These are phyloP conservation scores for Euphorbia lathyris DNA, from an alignment of 345 rosid species.

Conservation along the genomic window DNA sequence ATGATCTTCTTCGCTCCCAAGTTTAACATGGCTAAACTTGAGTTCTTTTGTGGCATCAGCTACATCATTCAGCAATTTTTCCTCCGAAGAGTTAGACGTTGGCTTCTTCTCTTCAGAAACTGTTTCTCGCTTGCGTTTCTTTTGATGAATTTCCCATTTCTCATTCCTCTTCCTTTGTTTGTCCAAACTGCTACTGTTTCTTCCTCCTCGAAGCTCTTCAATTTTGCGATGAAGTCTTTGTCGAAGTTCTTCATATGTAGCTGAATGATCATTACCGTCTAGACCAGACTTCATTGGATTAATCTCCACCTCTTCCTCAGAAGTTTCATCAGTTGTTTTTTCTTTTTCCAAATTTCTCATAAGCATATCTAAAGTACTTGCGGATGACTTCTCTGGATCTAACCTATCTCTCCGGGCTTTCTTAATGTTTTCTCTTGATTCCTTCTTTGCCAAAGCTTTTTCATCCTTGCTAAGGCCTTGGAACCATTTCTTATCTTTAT, in stretches of 20 bases:
- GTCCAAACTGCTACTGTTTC: conserved; percentile 36
- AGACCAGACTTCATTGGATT: conserved; percentile 35
- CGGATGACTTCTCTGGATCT: conserved; percentile 59
- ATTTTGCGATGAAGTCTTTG: conserved; percentile 61
- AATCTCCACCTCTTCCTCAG: conserved; percentile 42
- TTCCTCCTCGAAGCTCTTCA: conserved; percentile 60
- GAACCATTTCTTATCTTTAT: conserved; percentile 68
- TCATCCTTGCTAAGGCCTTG: conserved; percentile 74
- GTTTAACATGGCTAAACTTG: conserved; percentile 62
- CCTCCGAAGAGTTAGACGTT: conserved; percentile 23
- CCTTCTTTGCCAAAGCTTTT: conserved; percentile 63
- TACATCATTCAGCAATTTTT: conserved; percentile 50
- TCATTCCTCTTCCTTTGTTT: conserved; percentile 26
- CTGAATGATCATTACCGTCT: conserved; percentile 39
- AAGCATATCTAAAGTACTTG: conserved; percentile 61
- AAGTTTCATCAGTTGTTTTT: conserved; percentile 32
- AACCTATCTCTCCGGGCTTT: conserved; percentile 76
- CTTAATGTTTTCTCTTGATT: conserved; percentile 61
- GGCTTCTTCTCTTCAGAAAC: conserved; percentile 35
- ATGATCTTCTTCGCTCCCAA: conserved; percentile 52
- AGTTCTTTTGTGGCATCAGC: conserved; percentile 78
- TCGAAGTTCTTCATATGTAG: conserved; percentile 75
- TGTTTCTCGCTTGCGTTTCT: conserved; percentile 64
- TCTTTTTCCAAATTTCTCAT: conserved; percentile 69
- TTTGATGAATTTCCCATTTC: conserved; percentile 30